phyloP scores from a whole-genome alignment of 768 basidiomycete species.

The Hypsizygus marmoreus region DNA sequence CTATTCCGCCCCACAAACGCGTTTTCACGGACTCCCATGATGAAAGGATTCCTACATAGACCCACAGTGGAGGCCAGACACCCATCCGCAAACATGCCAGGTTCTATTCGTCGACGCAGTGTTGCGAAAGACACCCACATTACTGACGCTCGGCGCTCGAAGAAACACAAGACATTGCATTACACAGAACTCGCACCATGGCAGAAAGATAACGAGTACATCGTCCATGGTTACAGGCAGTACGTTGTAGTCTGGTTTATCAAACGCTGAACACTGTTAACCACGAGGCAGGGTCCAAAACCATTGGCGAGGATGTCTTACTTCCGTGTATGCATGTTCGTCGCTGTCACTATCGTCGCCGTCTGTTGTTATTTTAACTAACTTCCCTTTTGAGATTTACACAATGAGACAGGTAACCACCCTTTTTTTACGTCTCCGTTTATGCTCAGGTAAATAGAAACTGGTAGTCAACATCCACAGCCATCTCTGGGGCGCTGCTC shows the following conservation, averaged over 20 bases:
- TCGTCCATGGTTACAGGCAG: constrained; percentile 70
- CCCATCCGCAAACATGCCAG: too few species aligned
- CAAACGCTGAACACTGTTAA: constrained; percentile 12
- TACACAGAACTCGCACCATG: constrained; percentile 68
- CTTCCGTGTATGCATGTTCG: constrained; percentile 71
- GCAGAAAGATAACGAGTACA: constrained; percentile 77
- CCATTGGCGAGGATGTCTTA: constrained; percentile 61
- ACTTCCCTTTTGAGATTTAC: constrained; percentile 51
- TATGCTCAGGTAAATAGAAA: constrained; percentile 6
- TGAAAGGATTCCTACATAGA: too few species aligned
- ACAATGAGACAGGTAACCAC: constrained; percentile 70
- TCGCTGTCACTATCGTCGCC: constrained; percentile 18
- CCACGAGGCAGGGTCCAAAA: constrained; percentile 50
- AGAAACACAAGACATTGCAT: constrained; percentile 28
- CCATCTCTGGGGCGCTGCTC: constrained; percentile 69
- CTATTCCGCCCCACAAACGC: too few species aligned
- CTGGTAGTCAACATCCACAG: constrained; percentile 80
- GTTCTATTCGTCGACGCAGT: constrained; percentile 3
- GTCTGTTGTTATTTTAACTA: constrained; percentile 17
- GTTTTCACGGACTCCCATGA: too few species aligned
- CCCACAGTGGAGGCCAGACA: too few species aligned
- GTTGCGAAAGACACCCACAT: constrained; percentile 1
- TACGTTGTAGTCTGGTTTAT: constrained; percentile 29
- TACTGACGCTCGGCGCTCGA: constrained; percentile 2
- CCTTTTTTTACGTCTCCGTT: constrained; percentile 15